These are phyloP conservation scores for Spiraea crenata DNA, from an alignment of 331 rosid genomes.

Conservation along the genomic window DNA sequence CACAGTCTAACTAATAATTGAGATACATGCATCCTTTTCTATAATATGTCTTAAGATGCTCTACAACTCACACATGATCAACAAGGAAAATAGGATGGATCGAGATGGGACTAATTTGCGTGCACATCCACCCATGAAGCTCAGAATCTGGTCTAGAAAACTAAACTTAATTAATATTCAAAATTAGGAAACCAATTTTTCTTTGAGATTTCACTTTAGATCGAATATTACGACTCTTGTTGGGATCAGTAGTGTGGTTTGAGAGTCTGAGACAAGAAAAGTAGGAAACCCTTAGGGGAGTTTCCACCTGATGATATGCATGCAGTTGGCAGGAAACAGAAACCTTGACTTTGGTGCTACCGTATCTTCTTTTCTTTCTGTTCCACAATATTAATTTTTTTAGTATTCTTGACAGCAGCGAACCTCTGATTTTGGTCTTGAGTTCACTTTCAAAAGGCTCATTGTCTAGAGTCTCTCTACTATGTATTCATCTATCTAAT, in stretches of 20 bases:
- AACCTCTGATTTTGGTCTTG: not conserved
- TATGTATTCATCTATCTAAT: too few species aligned
- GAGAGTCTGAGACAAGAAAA: slow-evolving; percentile 4
- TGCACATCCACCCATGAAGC: slow-evolving; percentile 15
- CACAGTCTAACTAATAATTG: slow-evolving; percentile 20
- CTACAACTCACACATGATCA: slow-evolving; percentile 3
- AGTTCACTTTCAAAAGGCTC: not conserved
- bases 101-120: not conserved
- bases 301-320: slow-evolving; percentile 9
- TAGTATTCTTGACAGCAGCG: not conserved
- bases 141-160: not conserved
- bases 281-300: not conserved
- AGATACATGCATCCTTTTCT: not conserved
- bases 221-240: slow-evolving; percentile 20
- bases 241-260: not conserved
- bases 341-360: slow-evolving; percentile 45
- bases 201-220: slow-evolving; percentile 11
- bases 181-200: slow-evolving; percentile 5
- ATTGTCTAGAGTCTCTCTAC: too few species aligned
- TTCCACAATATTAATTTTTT: not conserved
- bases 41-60: slow-evolving; percentile 19
- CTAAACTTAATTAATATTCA: not conserved
- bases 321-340: slow-evolving; percentile 20
- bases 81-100: not conserved
- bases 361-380: slow-evolving; percentile 29